phyloP scores from a whole-genome alignment of 2,329 filamentous ascomycete genomes.

The Hypoxylon sp. region DNA sequence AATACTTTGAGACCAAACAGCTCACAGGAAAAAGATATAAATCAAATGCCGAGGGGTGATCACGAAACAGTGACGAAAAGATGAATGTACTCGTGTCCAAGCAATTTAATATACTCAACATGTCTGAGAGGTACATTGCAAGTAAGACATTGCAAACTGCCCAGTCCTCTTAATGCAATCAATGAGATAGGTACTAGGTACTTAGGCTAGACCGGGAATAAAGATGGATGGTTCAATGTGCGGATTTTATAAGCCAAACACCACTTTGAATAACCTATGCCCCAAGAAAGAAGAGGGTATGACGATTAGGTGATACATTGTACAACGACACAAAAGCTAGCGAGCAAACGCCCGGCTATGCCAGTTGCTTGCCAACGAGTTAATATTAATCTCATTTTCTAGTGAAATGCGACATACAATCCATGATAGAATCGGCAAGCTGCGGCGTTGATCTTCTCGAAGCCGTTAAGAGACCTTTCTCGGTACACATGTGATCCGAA shows the following conservation, averaged over 20 bases:
- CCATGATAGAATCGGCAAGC: neutral
- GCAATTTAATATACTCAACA: neutral
- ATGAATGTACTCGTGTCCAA: too few relatives aligned
- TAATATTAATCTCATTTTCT: neutral
- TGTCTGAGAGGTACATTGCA: neutral
- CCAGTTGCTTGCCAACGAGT: neutral
- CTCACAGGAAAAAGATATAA: neutral
- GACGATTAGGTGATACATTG: neutral
- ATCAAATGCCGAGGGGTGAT: neutral
- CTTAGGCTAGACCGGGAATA: neutral
- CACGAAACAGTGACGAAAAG: neutral
- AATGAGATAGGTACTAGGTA: neutral
- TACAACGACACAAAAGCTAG: neutral
- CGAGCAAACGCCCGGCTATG: neutral
- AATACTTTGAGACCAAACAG: neutral
- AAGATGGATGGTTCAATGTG: neutral
- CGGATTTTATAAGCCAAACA: neutral
- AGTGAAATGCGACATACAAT: neutral
- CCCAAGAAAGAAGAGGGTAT: neutral
- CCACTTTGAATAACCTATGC: too few relatives aligned
- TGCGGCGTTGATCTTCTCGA: neutral
- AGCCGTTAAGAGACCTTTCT: neutral
- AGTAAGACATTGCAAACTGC: neutral
- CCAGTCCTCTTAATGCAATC: neutral
- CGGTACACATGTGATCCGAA: neutral